Evolutionary conservation across 2,329 filamentous ascomycete genomes (phyloP), one percentile per base, ranked within the genome.

Genomic region (Penicillium sp.): DNA sequence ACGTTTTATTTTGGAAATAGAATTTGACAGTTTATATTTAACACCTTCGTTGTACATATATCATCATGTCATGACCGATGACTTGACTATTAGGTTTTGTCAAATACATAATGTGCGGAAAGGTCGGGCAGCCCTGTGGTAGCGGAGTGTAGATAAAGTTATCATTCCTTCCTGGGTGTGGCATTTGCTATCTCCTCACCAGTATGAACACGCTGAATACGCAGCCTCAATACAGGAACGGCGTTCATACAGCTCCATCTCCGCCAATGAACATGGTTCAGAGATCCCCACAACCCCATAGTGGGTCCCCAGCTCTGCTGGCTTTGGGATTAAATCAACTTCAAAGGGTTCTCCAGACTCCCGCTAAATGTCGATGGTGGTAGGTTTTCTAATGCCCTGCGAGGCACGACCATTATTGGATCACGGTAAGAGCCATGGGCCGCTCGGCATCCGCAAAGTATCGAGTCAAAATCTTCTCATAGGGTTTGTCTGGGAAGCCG

Each of bases 331-430:
- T 19, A 33, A 33, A 33, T 53, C 33, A 30, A 30, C 3, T 33
- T 12, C 47, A 33, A 50, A 35, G 47, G 47, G 47, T 51, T 51
- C 47, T 33, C n/a, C n/a, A n/a, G n/a, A n/a, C n/a, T n/a, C 47
- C 28, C 28, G 47, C n/a, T 15, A 49, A 12, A n/a, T 9, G 15
- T 30, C 24, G 24, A 6, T 47, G 24, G 12, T 47, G 24, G 44
- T 28, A 7, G 2, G 12, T 19, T 50, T 22, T 22, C 8, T 50
- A 8, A 10, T 15, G 8, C 6, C n/a, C 17, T 50, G 47, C 28
- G 7, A 33, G 17, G 28, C 44, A 47, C 26, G 28, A 51, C 47
- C 28, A 3, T 17, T 9, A 35, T 28, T 35, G 33, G 10, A n/a
- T 28, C 28, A 35, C 10, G 47, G 28, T 15, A 30, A 49, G 26